These are phyloP conservation scores for Parsonsia alboflavescens DNA, from an alignment of 257 asterid genomes.

Conservation along the genomic window DNA sequence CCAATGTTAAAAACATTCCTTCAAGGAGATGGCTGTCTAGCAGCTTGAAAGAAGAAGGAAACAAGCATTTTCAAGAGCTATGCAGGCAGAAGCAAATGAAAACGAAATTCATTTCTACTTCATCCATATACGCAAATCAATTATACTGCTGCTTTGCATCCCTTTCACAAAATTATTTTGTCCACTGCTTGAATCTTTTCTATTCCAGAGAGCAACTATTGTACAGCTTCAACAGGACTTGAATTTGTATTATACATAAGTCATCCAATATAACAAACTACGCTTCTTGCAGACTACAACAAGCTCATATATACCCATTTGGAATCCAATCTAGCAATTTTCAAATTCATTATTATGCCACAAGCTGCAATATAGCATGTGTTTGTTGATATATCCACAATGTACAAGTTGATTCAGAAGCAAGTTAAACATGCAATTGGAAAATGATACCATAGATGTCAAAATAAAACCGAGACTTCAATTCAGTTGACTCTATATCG, in stretches of 20 bases:
- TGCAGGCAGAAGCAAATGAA: neutral
- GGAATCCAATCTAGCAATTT: neutral
- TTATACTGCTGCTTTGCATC: neutral
- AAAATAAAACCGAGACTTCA: neutral
- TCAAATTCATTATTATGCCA: no score
- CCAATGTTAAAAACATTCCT: neutral
- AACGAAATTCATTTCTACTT: neutral
- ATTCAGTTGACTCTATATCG: neutral
- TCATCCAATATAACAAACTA: neutral
- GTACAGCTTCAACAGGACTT: neutral
- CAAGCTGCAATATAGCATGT: no score
- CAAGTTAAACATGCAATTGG: neutral
- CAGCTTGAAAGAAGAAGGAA: neutral
- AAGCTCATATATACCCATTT: neutral
- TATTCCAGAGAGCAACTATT: neutral
- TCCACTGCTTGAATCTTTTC: neutral
- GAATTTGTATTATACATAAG: neutral
- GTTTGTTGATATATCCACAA: no score
- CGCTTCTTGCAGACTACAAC: neutral
- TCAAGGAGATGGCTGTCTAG: conserved; percentile 5
- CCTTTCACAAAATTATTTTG: neutral
- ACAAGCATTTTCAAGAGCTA: neutral
- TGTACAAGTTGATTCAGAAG: no score
- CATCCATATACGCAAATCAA: neutral
- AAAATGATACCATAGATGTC: neutral